Conservation (phyloP, 148 eudicot genomes). For the Chenopodium quinoa region DNA sequence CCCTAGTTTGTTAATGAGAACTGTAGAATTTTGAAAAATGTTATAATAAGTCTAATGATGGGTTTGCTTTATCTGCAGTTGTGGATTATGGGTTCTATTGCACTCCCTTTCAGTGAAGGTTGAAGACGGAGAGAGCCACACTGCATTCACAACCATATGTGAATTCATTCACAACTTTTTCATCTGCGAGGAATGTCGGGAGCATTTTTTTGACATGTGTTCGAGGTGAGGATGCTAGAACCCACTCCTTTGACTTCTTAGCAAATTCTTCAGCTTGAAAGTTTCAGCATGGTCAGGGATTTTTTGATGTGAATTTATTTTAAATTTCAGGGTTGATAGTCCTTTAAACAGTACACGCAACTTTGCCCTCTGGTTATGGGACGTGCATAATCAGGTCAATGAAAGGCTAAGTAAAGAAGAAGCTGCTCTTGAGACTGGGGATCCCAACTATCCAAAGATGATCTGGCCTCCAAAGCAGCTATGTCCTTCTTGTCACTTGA, state of each 20-base stretch:
- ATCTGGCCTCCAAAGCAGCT: conserved; percentile 92
- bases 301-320: conserved; percentile 12
- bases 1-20: too few species aligned
- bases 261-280: not conserved
- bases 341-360: conserved; percentile 80
- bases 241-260: conserved; percentile 2
- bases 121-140: conserved; percentile 83
- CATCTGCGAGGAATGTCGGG: conserved; percentile 89
- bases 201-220: conserved; percentile 89
- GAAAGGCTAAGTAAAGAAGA: conserved; percentile 76
- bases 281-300: not conserved
- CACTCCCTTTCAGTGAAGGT: conserved; percentile 93
- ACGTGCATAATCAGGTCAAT: conserved; percentile 81
- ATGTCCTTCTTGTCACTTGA: conserved; percentile 68
- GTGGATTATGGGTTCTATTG: conserved; percentile 92
- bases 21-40: not conserved
- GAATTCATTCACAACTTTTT: conserved; percentile 85
- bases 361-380: conserved; percentile 89
- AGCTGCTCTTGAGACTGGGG: conserved; percentile 54
- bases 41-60: not conserved
- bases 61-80: conserved; percentile 50
- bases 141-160: conserved; percentile 72
- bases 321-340: conserved; percentile 51
- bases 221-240: conserved; percentile 55
- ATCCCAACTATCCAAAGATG: conserved; percentile 77